Evolutionary conservation across 2,329 filamentous ascomycete species (phyloP), one percentile per base, ranked within the genome.

Genomic region (Hypoxylon sp.): DNA sequence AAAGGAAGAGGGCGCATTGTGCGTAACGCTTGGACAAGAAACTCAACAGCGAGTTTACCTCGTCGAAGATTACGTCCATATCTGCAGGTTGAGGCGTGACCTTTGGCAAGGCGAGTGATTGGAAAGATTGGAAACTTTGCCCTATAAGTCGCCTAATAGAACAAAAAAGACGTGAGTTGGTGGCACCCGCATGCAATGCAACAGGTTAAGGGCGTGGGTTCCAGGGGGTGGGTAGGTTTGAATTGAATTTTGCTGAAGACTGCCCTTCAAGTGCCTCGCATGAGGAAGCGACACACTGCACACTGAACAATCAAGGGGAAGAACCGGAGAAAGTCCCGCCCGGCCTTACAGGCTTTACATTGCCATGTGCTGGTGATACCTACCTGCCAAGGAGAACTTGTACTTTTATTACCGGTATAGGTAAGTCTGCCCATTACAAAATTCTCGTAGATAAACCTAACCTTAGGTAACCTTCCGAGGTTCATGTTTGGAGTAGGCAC

Each of bases 141-240:
- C 44, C 44, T 47, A 59, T 26, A 52, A 24, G 54, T n/a, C 51
- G 44, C 44, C 51, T 64, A 53, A 39, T 63, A 37, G 35, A 46
- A 58, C 19, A 22, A 29, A 35, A 39, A 52, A 53, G 39, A 46
- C 62, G 66, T 55, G 39, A 60, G 63, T 59, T 71, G 69, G 68
- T 62, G 59, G 69, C 67, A 67, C 29, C 29, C 29, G 29, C 61
- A 70, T 69, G 63, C 69, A 60, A 70, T 70, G 63, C 52, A 67
- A 67, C 63, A 52, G 52, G 50, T 37, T 66, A 66, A 60, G 51
- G 35, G 63, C 66, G 55, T 71, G 65, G 61, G 59, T 50, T 61
- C 17, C 51, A n/a, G 44, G 62, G 63, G 57, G 46, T 61, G 54
- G 55, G 46, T 61, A 51, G 55, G 37, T 63, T 63, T 39, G 61